phyloP scores from a whole-genome alignment of 306 rosid species.

The Trifolium repens region DNA sequence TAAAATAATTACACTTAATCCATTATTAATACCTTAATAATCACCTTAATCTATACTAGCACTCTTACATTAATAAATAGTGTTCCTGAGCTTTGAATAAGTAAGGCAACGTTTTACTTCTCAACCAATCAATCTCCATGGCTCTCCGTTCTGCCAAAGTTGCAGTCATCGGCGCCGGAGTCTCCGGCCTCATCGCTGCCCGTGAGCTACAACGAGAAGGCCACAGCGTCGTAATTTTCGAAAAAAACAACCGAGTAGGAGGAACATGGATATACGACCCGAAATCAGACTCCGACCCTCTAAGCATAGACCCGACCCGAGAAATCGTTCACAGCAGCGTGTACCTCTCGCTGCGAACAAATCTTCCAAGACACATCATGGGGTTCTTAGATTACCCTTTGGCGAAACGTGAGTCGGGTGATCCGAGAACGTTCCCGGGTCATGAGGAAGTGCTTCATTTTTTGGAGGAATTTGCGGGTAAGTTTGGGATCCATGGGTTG shows the following conservation, averaged over 20 bases:
- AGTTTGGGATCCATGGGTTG: constrained; percentile 35
- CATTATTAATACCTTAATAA: too few species aligned
- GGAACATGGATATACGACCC: constrained; percentile 47
- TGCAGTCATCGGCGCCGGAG: constrained; percentile 49
- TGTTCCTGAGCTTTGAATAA: too few species aligned
- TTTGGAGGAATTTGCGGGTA: constrained; percentile 37
- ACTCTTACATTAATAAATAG: too few species aligned
- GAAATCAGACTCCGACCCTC: constrained; percentile 35
- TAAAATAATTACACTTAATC: too few species aligned
- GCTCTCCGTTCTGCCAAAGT: neutral
- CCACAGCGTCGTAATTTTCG: constrained; percentile 41
- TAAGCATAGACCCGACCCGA: constrained; percentile 38
- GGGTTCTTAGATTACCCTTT: constrained; percentile 43
- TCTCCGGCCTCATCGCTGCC: constrained; percentile 43
- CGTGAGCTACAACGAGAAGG: constrained; percentile 44
- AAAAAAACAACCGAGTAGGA: constrained; percentile 37
- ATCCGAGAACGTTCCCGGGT: constrained; percentile 43
- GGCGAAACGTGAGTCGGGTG: constrained; percentile 3
- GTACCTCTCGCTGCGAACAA: constrained; percentile 40
- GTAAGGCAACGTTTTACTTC: neutral
- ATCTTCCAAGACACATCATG: constrained; percentile 46
- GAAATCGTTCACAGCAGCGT: constrained; percentile 39
- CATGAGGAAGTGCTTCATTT: constrained; percentile 46
- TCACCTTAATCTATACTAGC: too few species aligned
- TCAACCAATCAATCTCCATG: neutral